phyloP scores from a whole-genome alignment of 2,329 filamentous ascomycete species.

The Ophiocordyceps unilateralis region DNA sequence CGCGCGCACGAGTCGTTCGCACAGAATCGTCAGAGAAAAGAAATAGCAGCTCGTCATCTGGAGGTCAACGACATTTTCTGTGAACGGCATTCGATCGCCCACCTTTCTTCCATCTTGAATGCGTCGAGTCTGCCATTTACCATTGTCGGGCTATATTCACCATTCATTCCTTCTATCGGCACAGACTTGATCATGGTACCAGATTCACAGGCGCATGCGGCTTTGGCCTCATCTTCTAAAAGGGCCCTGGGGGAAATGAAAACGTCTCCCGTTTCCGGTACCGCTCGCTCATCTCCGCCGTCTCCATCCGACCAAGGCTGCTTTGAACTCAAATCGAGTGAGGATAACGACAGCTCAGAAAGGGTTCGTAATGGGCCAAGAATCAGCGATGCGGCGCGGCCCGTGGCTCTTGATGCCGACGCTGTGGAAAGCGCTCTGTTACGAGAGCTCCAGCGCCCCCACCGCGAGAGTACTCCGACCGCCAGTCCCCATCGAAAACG shows the following conservation, averaged over 20 bases:
- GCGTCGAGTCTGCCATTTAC: neutral
- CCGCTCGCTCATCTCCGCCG: constrained; percentile 25
- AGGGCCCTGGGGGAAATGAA: constrained; percentile 15
- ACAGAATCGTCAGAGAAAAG: neutral
- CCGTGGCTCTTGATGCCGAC: constrained; percentile 28
- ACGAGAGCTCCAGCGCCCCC: constrained; percentile 31
- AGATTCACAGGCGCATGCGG: neutral
- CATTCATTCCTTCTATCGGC: neutral
- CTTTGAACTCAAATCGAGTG: constrained; percentile 22
- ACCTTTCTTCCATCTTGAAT: neutral
- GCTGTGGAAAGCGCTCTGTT: constrained; percentile 32
- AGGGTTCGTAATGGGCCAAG: constrained; percentile 18
- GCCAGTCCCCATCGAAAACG: constrained; percentile 41
- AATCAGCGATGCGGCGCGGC: constrained; percentile 17
- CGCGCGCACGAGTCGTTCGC: neutral
- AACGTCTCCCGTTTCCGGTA: constrained; percentile 13
- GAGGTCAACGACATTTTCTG: neutral
- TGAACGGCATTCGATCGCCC: neutral
- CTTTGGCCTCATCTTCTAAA: constrained; percentile 9
- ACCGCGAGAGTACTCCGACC: constrained; percentile 33
- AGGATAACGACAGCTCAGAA: constrained; percentile 16
- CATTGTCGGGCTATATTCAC: neutral
- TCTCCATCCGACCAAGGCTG: constrained; percentile 24
- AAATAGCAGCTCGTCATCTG: neutral
- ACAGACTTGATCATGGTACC: neutral